Evolutionary conservation across 169 alveolate genomes (phyloP).

Genomic region (Cryptosporidium xiaoi): DNA sequence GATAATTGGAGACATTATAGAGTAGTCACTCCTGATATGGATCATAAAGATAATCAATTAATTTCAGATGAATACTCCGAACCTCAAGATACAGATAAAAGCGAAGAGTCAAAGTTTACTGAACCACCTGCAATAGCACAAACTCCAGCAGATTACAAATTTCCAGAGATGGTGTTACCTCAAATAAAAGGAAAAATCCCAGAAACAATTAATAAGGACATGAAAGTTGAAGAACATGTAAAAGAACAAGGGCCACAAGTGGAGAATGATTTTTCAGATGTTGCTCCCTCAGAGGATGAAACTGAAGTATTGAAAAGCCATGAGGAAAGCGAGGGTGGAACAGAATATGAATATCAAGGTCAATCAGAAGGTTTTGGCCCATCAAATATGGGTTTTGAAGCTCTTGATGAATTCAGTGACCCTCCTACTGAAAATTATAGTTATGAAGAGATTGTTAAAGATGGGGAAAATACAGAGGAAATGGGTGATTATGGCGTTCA

Average conservation of each 20-base stretch:
- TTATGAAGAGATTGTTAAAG: conserved; percentile 1
- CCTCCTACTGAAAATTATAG: conserved; percentile 29
- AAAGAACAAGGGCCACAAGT: neutral
- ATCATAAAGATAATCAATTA: neutral
- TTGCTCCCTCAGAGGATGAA: conserved; percentile 13
- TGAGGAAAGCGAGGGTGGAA: conserved; percentile 13
- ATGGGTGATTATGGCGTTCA: neutral
- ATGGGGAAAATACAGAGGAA: neutral
- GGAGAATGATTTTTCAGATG: conserved; percentile 7
- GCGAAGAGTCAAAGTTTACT: neutral
- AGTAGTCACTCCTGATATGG: conserved; percentile 8
- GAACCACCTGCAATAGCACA: conserved; percentile 56
- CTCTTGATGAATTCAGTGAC: neutral
- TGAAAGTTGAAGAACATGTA: neutral
- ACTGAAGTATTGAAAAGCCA: conserved; percentile 24
- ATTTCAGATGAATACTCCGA: neutral
- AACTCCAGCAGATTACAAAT: conserved; percentile 68
- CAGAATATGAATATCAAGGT: conserved; percentile 40
- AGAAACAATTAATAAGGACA: neutral
- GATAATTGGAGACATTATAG: conserved; percentile 57
- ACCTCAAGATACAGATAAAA: neutral
- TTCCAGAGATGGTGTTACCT: conserved; percentile 67
- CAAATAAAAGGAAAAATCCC: conserved; percentile 6
- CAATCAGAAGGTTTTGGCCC: conserved; percentile 69
- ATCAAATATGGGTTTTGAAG: conserved; percentile 52